Conservation (phyloP, 108 stramenopile genomes). For the Epithemia pelagica region DNA sequence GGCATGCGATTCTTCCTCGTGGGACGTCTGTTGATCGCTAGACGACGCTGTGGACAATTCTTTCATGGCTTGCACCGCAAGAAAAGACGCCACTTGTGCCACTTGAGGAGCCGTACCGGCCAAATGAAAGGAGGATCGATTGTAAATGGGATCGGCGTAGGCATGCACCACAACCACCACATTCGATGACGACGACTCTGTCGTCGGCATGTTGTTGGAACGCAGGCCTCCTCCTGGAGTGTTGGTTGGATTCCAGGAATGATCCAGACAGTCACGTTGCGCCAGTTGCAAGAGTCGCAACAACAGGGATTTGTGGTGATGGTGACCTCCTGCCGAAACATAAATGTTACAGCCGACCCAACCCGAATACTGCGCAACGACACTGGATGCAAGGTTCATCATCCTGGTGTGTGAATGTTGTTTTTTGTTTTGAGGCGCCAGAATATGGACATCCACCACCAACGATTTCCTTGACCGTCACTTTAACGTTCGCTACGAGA, state of each 20-base stretch:
- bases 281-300: slow-evolving; percentile 36
- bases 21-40: neutral
- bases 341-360: slow-evolving; percentile 78
- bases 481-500: too few species aligned
- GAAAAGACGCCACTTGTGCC: slow-evolving; percentile 36
- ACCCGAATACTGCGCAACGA: slow-evolving; percentile 5
- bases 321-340: slow-evolving; percentile 47
- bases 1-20: neutral
- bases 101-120: slow-evolving; percentile 49
- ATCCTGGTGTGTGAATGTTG: too few species aligned
- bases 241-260: slow-evolving; percentile 7
- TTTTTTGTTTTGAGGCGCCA: too few species aligned
- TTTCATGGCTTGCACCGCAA: slow-evolving; percentile 22
- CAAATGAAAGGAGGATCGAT: slow-evolving; percentile 82
- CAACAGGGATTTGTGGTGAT: slow-evolving; percentile 22
- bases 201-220: neutral
- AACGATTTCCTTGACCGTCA: too few species aligned
- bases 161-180: slow-evolving; percentile 63
- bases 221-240: neutral
- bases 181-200: neutral
- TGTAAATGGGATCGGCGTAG: slow-evolving; percentile 64
- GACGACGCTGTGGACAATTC: neutral
- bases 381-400: too few species aligned
- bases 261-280: slow-evolving; percentile 37
- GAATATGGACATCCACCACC: too few species aligned